Base-by-base conservation (phyloP, 495 filamentous ascomycete genomes). In the Acidiella bohemica region DNA sequence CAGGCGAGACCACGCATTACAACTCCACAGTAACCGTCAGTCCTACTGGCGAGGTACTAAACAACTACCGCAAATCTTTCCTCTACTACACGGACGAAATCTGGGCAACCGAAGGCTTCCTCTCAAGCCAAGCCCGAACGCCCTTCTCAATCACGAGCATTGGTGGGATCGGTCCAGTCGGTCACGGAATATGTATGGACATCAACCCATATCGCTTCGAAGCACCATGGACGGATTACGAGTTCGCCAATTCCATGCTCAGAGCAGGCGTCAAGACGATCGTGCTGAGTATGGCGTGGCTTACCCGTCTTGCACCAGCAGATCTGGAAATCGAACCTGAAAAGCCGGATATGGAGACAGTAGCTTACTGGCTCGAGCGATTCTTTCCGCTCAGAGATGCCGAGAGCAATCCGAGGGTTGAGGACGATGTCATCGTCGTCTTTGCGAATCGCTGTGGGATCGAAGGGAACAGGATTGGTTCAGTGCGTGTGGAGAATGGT, bases 11-110 rank as follows among this genome's bases (percentile, higher is more conserved):
- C 10, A 66, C 66, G 36, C 67, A 73, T 49, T 95, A 92, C 63
- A 97, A 95, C 62, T 81, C 84, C 6, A 73, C 81, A 18, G 71
- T 95, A 31, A 69, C 85, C 10, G 76, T 95, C n/a, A 74, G 77
- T 42, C 66, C 73, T 9, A 56, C 67, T 0, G 90, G 92, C 11
- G 64, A 78, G 32, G 72, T 80, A 0, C 54, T 93, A 24, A 71
- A 69, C 27, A 81, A 94, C 62, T 94, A 94, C 58, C 78, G 90
- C 49, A 97, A 97, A 57, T 67, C 66, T 17, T 87, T 87, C 49
- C 70, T 97, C 41, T 96, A 88, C 59, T 82, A 81, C 61, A 90
- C 84, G 0, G 88, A 96, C 53, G 84, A 85, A 53, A 81, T 76
- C 0, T 97, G 90, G 90, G 85, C 88, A 1, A 57, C 68, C 2